A percentile compares a stretch with the other conserved stretches of the same genome.
Evolutionary conservation across 2,329 filamentous ascomycete species (phyloP).

Genomic region (Alternaria alternata): DNA sequence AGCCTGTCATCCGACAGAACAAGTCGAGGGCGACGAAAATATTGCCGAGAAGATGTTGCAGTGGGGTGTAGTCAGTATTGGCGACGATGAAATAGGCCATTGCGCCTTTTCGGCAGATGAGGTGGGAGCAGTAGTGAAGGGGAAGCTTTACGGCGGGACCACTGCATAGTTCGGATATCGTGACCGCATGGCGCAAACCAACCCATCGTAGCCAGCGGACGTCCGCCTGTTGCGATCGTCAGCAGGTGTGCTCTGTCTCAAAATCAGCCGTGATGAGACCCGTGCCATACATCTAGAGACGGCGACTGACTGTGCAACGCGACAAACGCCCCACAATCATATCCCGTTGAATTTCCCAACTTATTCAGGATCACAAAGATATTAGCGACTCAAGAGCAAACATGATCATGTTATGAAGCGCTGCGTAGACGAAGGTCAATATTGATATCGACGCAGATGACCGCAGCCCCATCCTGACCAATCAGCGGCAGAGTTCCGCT

Average conservation of each 20-base stretch:
- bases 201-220: too few species aligned
- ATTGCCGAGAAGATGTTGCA: neutral
- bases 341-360: too few species aligned
- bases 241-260: too few species aligned
- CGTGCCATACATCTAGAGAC: too few species aligned
- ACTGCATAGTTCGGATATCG: neutral
- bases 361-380: too few species aligned
- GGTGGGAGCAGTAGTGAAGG: neutral
- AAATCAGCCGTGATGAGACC: too few species aligned
- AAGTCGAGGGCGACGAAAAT: accelerated
- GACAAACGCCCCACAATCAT: too few species aligned
- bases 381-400: too few species aligned
- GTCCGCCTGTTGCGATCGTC: too few species aligned
- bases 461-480: neutral
- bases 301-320: too few species aligned
- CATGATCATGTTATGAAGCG: accelerated
- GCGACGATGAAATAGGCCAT: neutral
- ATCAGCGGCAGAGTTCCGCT: neutral
- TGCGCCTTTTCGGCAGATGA: neutral
- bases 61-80: neutral
- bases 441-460: neutral
- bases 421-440: too few species aligned
- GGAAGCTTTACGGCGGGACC: neutral
- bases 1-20: neutral
- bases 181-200: too few species aligned